Evolutionary conservation across 768 basidiomycete genomes (phyloP).

Genomic region (Suillus lakei): DNA sequence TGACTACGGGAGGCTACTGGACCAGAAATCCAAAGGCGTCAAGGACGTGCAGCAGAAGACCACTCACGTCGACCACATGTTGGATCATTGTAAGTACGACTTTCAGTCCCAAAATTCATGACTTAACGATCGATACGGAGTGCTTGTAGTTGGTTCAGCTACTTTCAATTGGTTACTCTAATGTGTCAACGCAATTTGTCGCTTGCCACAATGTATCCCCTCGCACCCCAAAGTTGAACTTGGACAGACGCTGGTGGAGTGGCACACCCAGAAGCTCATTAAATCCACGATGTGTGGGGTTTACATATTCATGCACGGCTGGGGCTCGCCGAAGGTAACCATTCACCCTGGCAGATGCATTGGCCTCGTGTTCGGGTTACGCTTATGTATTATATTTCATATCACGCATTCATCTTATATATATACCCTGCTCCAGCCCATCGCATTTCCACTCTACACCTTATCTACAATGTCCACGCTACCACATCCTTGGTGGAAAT

Average conservation of each 20-base stretch:
- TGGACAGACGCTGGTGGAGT: not conserved
- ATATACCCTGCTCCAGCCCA: not conserved
- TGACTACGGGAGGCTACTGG: conserved; percentile 29
- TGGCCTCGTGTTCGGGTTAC: not conserved
- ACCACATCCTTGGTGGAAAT: conserved; percentile 59
- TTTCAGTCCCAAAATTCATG: not conserved
- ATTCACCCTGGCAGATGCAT: not conserved
- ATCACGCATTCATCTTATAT: not conserved
- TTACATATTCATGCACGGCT: not conserved
- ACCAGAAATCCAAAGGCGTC: not conserved
- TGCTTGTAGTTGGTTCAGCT: not conserved
- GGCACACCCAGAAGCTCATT: not conserved
- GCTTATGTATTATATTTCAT: not conserved
- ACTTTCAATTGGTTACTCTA: not conserved
- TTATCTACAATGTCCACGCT: not conserved
- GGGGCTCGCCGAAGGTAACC: not conserved
- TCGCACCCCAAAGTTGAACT: not conserved
- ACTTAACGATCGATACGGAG: not conserved
- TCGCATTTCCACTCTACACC: conserved; percentile 6
- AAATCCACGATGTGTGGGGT: not conserved
- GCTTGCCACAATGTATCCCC: not conserved
- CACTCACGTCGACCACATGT: not conserved
- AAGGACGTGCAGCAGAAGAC: not conserved
- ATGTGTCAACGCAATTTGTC: not conserved
- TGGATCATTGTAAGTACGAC: not conserved